Evolutionary conservation across 345 rosid species (phyloP), one percentile per base, ranked within the genome.

Genomic region (Sisymbrium irio): DNA sequence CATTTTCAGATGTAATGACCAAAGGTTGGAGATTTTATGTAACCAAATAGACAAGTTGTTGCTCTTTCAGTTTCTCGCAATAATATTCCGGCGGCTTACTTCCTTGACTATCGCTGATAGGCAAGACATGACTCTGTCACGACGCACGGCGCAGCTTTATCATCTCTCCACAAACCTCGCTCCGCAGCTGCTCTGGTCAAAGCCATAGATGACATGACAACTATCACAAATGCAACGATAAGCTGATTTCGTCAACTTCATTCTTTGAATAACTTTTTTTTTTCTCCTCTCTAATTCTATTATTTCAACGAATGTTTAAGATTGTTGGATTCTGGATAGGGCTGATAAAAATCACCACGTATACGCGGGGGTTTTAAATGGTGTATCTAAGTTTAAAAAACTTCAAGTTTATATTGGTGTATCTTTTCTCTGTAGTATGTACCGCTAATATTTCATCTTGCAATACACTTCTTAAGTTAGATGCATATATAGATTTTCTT

Each of bases 1-100:
- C 87, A 14, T 79, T 82, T 18, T 86, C 85, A 6, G 80, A 69
- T 72, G 74, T 74, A 85, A 36, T 67, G 80, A 62, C 18, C 68
- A 25, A 85, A 49, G 10, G 13, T 55, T 0, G 95, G 94, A 42
- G 79, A n/a, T 60, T 40, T 78, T 1, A 83, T 32, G 80, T 85
- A 86, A 17, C 81, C 79, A 27, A 89, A 89, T 8, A 89, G 73
- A 76, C 94, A 89, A 2, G 82, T 64, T 35, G 63, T 81, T 85
- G 89, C 78, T 85, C 81, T 73, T 59, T 80, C 74, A 84, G 15
- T 69, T 76, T 86, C 65, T 15, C 30, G 79, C 91, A 89, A 78
- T 89, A 85, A 28, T 18, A 1, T 3, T 4, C 5, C 1, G 85
- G 60, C 1, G 91, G 89, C 13, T 60, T 63, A 0, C 69, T 19